Evolutionary conservation across 352 stramenopile genomes (phyloP).

Genomic region (Globisporangium abappressorium): DNA sequence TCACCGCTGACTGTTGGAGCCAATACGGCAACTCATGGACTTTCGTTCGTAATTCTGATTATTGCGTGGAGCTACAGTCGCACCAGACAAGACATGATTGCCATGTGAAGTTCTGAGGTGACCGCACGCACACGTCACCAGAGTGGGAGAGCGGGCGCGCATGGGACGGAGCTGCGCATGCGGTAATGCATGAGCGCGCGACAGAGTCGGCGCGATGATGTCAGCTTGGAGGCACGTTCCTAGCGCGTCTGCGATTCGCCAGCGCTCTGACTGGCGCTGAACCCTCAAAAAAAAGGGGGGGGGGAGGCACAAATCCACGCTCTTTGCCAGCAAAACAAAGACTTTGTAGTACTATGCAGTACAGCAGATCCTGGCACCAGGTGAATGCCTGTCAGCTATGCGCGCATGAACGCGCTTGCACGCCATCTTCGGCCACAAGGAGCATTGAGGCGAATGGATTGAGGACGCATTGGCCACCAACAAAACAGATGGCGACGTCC

Average conservation of each 20-base stretch:
- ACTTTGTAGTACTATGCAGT: neutral
- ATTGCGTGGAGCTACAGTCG: neutral
- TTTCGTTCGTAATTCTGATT: neutral
- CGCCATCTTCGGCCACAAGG: too few species aligned
- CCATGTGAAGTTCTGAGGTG: neutral
- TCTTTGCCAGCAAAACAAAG: neutral
- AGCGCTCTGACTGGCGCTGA: neutral
- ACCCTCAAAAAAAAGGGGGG: neutral
- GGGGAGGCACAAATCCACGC: neutral
- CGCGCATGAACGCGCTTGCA: too few species aligned
- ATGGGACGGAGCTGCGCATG: conserved; percentile 6
- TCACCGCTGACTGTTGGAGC: too few species aligned
- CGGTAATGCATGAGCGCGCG: neutral
- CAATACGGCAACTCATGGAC: too few species aligned
- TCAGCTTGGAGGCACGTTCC: conserved; percentile 14
- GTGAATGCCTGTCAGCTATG: too few species aligned
- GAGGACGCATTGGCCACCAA: too few species aligned
- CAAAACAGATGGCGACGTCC: too few species aligned
- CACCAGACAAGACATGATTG: neutral
- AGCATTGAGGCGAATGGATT: too few species aligned
- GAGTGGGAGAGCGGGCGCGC: neutral
- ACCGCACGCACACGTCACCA: neutral
- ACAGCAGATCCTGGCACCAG: neutral
- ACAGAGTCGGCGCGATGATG: neutral
- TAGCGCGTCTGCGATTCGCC: conserved; percentile 1